Evolutionary conservation across 371 early-diverging fungal species (phyloP), one percentile per base, ranked within the genome.

Genomic region (Zychaea mexicana): DNA sequence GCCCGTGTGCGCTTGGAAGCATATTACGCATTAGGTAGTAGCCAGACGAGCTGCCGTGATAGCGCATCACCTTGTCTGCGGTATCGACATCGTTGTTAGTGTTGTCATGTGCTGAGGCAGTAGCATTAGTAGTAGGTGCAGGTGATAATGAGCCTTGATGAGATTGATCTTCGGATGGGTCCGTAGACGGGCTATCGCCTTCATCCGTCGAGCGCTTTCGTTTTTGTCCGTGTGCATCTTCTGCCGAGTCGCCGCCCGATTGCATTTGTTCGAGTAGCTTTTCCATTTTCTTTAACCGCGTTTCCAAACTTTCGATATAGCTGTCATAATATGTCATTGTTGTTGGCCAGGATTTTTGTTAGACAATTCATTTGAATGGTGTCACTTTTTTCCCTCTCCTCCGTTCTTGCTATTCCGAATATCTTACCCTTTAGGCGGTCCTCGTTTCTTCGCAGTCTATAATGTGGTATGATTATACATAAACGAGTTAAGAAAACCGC

Each of bases 391-490:
- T n/a, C n/a, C n/a, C n/a, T n/a, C n/a, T n/a, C n/a, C n/a, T n/a
- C n/a, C n/a, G n/a, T n/a, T 33, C 12, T 33, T 5, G 5, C 12
- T 33, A 5, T 8, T 33, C 12, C 33, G 12, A 33, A 28, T 36
- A n/a, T n/a, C n/a, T 56, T 79, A 79, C 80, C 81, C 81, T 70
- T 81, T 81, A 17, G 78, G 81, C 9, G 81, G 81, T 2, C 81
- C 81, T 63, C 81, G 62, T 45, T 81, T 81, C 57, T 73, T 78
- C 2, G 75, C 66, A 52, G 68, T 68, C 81, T 81, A 42, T 17
- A 17, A 42, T 39, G n/a, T 42, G 7, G 54, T 19, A 64, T 39
- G 33, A 30, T 28, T 12, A 45, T 30, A 45, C 49, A 55, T 24
- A 38, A 57, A 56, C 12, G 42, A 58, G 4, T 47, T 33, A 47